Conservation (phyloP, 2,329 filamentous ascomycete genomes). For the Nemania serpens region DNA sequence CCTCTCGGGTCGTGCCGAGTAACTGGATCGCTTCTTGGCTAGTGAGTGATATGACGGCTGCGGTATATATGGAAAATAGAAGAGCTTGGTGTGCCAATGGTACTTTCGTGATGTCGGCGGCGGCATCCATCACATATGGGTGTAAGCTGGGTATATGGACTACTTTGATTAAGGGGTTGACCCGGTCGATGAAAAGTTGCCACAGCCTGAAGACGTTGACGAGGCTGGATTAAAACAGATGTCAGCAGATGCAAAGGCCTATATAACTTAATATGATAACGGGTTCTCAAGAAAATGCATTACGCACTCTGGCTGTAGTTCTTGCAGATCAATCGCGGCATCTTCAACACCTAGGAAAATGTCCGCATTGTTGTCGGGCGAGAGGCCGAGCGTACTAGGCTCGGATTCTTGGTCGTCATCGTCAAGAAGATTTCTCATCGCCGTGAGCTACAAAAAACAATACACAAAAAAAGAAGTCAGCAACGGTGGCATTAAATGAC, state of each 20-base stretch:
- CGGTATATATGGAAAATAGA: slow-evolving; percentile 54
- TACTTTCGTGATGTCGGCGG: slow-evolving; percentile 47
- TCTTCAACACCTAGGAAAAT: slow-evolving; percentile 28
- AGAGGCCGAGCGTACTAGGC: slow-evolving; percentile 6
- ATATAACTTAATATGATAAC: not conserved
- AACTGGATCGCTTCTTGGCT: slow-evolving; percentile 43
- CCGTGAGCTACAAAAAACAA: slow-evolving; percentile 17
- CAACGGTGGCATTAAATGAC: not conserved
- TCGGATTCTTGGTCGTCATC: slow-evolving; percentile 27
- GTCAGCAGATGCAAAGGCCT: slow-evolving; percentile 10
- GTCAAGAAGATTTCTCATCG: slow-evolving; percentile 27
- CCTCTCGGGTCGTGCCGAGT: slow-evolving; percentile 24
- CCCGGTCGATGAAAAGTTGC: slow-evolving; percentile 59
- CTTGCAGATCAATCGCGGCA: slow-evolving; percentile 17
- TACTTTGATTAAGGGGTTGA: slow-evolving; percentile 61
- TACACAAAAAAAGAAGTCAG: slow-evolving; percentile 4
- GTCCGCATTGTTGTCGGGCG: slow-evolving; percentile 25
- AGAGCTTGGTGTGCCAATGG: slow-evolving; percentile 47
- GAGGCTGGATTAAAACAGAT: slow-evolving; percentile 11
- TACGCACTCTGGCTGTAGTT: slow-evolving; percentile 29
- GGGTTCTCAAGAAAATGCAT: not conserved
- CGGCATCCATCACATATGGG: slow-evolving; percentile 52
- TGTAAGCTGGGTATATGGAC: slow-evolving; percentile 59
- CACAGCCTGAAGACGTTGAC: slow-evolving; percentile 57
- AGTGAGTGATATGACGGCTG: slow-evolving; percentile 48